Conservation (phyloP, 2,329 filamentous ascomycete species). For the Hypoxylon sp. region DNA sequence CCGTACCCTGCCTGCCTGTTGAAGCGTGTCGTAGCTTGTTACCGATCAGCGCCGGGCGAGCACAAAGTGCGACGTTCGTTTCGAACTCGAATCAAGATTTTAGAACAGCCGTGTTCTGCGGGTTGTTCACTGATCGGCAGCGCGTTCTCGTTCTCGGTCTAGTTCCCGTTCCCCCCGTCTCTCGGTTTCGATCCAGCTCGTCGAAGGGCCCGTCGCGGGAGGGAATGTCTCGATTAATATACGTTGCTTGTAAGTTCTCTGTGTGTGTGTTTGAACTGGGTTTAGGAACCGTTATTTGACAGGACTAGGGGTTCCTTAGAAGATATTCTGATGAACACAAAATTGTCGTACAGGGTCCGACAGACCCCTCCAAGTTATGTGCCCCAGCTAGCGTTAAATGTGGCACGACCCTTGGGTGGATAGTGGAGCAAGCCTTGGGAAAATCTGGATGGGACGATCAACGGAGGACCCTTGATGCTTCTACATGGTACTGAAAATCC, state of each 20-base stretch:
- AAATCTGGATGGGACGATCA: constrained; percentile 43
- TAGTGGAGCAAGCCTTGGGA: constrained; percentile 32
- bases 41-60: constrained; percentile 32
- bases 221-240: constrained; percentile 14
- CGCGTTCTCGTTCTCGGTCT: constrained; percentile 36
- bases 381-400: constrained; percentile 29
- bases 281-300: constrained; percentile 3
- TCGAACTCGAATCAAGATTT: constrained; percentile 22
- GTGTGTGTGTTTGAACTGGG: not conserved
- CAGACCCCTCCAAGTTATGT: constrained; percentile 37
- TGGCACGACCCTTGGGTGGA: constrained; percentile 41
- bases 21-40: constrained; percentile 7
- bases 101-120: constrained; percentile 1
- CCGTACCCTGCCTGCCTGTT: constrained; percentile 17
- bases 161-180: constrained; percentile 33
- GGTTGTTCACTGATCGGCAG: constrained; percentile 29
- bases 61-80: constrained; percentile 28
- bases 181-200: constrained; percentile 21
- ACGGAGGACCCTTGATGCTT: constrained; percentile 44
- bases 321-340: constrained; percentile 18
- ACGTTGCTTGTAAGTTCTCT: not conserved
- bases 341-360: constrained; percentile 9
- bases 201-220: not conserved
- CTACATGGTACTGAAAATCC: no score
- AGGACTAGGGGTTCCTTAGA: not conserved